Evolutionary conservation across 345 rosid genomes (phyloP).

Genomic region (Orychophragmus violaceus): DNA sequence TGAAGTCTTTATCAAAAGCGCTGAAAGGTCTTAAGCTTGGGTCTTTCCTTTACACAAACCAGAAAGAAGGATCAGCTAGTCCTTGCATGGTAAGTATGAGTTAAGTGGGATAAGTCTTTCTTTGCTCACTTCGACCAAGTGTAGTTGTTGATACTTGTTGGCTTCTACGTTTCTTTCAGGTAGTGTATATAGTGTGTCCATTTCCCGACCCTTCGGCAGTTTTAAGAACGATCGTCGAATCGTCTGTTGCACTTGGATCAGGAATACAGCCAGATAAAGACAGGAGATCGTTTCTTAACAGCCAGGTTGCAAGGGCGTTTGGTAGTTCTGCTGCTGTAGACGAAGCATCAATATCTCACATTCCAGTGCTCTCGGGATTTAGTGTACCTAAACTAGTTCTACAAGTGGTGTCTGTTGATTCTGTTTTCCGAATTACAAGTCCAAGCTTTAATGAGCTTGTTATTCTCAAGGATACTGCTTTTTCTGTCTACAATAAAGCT

Average conservation of each 20-base stretch:
- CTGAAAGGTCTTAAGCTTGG: slow-evolving; percentile 77
- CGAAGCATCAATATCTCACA: slow-evolving; percentile 77
- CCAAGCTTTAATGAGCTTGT: slow-evolving; percentile 78
- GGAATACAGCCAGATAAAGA: slow-evolving; percentile 60
- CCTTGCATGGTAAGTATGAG: slow-evolving; percentile 65
- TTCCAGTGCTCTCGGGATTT: slow-evolving; percentile 82
- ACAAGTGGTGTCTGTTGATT: slow-evolving; percentile 88
- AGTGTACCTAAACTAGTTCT: slow-evolving; percentile 75
- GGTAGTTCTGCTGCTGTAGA: slow-evolving; percentile 79
- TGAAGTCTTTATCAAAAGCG: slow-evolving; percentile 87
- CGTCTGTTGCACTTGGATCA: slow-evolving; percentile 88
- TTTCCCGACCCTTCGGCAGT: slow-evolving; percentile 95
- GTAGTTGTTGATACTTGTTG: slow-evolving; percentile 11
- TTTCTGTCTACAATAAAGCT: slow-evolving; percentile 90
- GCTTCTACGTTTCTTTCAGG: slow-evolving; percentile 42
- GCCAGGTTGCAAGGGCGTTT: slow-evolving; percentile 87
- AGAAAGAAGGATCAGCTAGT: slow-evolving; percentile 77
- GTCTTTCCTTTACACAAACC: slow-evolving; percentile 48
- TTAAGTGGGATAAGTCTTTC: slow-evolving; percentile 1
- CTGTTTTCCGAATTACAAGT: slow-evolving; percentile 86
- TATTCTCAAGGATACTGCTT: slow-evolving; percentile 91
- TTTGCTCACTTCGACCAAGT: slow-evolving; percentile 8
- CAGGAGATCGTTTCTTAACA: slow-evolving; percentile 53
- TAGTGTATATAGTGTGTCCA: slow-evolving; percentile 95
- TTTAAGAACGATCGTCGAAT: slow-evolving; percentile 76